These are phyloP conservation scores for Pythium utonaiense DNA, from an alignment of 352 stramenopile species.

Conservation along the genomic window DNA sequence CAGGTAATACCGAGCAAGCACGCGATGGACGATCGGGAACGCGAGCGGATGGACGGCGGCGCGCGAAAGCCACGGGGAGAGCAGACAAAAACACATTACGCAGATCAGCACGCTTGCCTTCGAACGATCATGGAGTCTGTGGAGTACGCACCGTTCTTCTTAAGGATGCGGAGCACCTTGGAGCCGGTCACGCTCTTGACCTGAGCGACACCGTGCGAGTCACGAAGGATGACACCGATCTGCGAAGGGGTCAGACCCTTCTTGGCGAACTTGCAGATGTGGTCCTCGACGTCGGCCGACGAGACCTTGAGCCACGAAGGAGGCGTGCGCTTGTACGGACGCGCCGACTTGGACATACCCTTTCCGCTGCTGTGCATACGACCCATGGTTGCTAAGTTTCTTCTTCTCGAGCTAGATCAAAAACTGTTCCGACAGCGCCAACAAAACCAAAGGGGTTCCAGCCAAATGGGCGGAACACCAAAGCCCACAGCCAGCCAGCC, in stretches of 20 bases:
- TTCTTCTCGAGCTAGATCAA: slow-evolving; percentile 68
- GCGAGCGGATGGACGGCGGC: neutral
- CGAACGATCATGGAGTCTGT: neutral
- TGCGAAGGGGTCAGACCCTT: slow-evolving; percentile 96
- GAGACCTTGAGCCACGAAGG: slow-evolving; percentile 98
- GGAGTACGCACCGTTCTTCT: slow-evolving; percentile 93
- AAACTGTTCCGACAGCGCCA: slow-evolving; percentile 27
- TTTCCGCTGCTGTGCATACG: slow-evolving; percentile 99
- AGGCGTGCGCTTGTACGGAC: slow-evolving; percentile 98
- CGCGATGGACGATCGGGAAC: neutral
- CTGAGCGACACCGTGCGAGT: slow-evolving; percentile 99
- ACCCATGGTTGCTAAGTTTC: slow-evolving; percentile 89
- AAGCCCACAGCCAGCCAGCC: slow-evolving; percentile 3
- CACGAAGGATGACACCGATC: slow-evolving; percentile 99
- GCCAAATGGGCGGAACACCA: neutral
- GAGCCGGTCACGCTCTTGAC: slow-evolving; percentile 98
- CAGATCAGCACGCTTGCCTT: slow-evolving; percentile 15
- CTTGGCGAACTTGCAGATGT: slow-evolving; percentile 99
- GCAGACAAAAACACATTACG: slow-evolving; percentile 25
- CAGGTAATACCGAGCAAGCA: slow-evolving; percentile 78
- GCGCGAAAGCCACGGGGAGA: slow-evolving; percentile 5
- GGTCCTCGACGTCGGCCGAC: slow-evolving; percentile 95
- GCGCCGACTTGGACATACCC: slow-evolving; percentile 99
- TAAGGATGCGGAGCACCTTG: slow-evolving; percentile 99
- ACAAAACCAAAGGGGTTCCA: neutral